Base-by-base conservation (phyloP, 1,139 yeast genomes). In the Kodamaea plutei region DNA sequence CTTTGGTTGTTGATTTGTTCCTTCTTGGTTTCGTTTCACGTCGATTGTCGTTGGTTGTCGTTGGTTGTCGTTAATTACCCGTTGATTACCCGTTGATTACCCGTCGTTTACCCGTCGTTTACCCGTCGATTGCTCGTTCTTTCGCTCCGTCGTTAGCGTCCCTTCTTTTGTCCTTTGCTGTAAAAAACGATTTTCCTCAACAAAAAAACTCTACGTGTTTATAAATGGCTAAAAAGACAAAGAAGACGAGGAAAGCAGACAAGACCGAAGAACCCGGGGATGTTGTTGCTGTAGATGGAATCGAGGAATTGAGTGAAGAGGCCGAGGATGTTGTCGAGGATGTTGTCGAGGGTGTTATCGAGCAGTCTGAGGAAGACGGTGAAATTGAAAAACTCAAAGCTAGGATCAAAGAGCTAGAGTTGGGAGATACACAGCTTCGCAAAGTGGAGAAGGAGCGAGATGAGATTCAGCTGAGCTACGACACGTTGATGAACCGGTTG, bases 401-500 rank as follows among this genome's bases (percentile, higher is more conserved):
- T 18, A n/a, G n/a, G n/a, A n/a, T n/a, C n/a, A n/a, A n/a, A n/a
- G n/a, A n/a, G n/a, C n/a, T n/a, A n/a, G n/a, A n/a, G n/a, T n/a
- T n/a, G n/a, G n/a, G n/a, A n/a, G n/a, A n/a, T n/a, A n/a, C n/a
- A n/a, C n/a, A n/a, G n/a, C n/a, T n/a, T n/a, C n/a, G n/a, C n/a
- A n/a, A n/a, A 21, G 47, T 52, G 3, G 55, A 52, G 31, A 31
- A 42, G 15, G 93, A 85, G 42, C 69, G 85, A 30, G 85, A 79
- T 37, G 75, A 77, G 21, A 69, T 76, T 17, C 83, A 84, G 44
- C 69, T 73, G 7, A 84, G 83, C 38, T 87, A 89, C 52, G 85
- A 87, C 42, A 68, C 72, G n/a, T 61, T 91, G 13, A 61, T 88
- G 36, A 81, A 79, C 40, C 75, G 84, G 50, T 64, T 91, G 19